Conservation (phyloP, 371 early-diverging fungal genomes). For the Conidiobolus incongruus region DNA sequence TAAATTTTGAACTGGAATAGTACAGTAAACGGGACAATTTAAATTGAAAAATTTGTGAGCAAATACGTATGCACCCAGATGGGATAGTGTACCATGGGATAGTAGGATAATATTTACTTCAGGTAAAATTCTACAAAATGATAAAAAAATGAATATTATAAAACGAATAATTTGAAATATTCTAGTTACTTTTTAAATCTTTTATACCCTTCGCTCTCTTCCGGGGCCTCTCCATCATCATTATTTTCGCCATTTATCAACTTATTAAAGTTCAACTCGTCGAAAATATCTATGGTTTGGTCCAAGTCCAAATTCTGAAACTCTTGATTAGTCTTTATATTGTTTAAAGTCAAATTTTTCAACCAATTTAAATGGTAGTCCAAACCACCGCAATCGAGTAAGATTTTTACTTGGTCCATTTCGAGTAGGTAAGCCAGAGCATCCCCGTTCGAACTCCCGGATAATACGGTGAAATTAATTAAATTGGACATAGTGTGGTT, state of each 20-base stretch:
- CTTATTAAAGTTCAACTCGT: no score
- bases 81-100: slow-evolving; percentile 70
- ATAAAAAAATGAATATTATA: not conserved
- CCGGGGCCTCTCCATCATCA: slow-evolving; percentile 34
- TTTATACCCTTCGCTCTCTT: not conserved
- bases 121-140: slow-evolving; percentile 38
- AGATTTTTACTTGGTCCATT: slow-evolving; percentile 71
- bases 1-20: slow-evolving; percentile 84
- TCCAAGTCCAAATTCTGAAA: no score
- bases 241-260: no score
- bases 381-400: slow-evolving; percentile 87
- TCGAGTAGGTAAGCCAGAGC: slow-evolving; percentile 84
- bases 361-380: slow-evolving; percentile 40
- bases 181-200: not conserved
- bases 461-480: no score
- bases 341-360: no score
- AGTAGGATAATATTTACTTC: slow-evolving; percentile 86
- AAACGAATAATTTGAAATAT: not conserved
- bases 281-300: no score
- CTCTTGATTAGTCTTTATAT: no score
- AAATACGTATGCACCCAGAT: slow-evolving; percentile 79
- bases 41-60: slow-evolving; percentile 56
- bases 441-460: no score
- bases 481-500: no score
- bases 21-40: slow-evolving; percentile 77